A percentile compares a stretch with the other conserved stretches of the same genome.
Conservation (phyloP, 2,329 filamentous ascomycete genomes). For the Beauveria sp. region DNA sequence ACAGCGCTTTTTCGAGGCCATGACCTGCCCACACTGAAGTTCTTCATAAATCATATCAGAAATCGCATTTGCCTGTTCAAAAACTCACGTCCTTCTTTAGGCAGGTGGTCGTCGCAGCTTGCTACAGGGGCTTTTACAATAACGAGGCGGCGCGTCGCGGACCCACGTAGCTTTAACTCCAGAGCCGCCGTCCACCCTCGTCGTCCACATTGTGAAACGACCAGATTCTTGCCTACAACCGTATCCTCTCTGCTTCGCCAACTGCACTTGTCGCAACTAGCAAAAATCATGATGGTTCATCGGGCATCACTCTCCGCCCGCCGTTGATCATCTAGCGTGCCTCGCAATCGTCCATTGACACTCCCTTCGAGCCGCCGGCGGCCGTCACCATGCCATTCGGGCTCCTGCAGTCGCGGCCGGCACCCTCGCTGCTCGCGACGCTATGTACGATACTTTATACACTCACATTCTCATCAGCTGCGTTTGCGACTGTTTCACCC, state of each 20-base stretch:
- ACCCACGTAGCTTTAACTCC: conserved; percentile 3
- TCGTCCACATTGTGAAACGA: conserved; percentile 6
- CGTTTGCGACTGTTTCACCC: conserved; percentile 50
- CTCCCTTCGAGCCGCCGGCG: not conserved
- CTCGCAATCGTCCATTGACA: not conserved
- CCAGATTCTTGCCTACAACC: not conserved
- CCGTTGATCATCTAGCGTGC: not conserved
- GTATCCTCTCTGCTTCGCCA: not conserved
- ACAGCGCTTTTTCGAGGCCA: no score
- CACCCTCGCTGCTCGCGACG: conserved; percentile 56
- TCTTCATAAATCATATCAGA: no score
- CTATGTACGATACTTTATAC: conserved; percentile 53
- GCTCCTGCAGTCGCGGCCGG: conserved; percentile 64
- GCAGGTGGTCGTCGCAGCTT: not conserved
- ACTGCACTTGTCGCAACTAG: not conserved
- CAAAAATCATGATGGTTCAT: not conserved
- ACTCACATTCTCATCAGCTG: conserved; percentile 49
- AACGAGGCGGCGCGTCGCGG: not conserved
- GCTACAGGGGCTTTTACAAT: not conserved
- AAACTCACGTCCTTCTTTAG: no score
- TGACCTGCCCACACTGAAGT: no score
- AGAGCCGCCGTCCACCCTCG: not conserved
- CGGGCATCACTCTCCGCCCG: not conserved
- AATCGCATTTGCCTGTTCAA: not conserved
- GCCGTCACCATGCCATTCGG: conserved; percentile 48